A percentile compares a stretch with the other conserved stretches of the same genome.
Evolutionary conservation across 805 yeast species (phyloP).

Genomic region (Saccharomycopsis vini): DNA sequence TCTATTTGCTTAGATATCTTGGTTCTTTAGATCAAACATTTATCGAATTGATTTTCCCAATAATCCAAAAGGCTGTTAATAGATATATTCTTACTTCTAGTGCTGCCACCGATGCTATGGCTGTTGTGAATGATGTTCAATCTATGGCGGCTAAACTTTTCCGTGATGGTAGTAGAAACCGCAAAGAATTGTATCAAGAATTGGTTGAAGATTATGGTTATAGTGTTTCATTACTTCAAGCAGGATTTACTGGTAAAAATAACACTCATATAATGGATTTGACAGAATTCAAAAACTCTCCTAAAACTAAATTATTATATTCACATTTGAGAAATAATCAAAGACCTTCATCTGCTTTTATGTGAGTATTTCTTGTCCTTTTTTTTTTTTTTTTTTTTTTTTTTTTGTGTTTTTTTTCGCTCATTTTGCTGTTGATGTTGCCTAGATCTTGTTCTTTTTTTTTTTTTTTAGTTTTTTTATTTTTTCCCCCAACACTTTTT

Average conservation of each 20-base stretch:
- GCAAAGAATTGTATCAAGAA: neutral
- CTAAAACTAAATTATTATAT: neutral
- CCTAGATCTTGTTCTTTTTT: no score
- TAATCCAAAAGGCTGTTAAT: conserved; percentile 1
- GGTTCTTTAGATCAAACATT: neutral
- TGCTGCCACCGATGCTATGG: neutral
- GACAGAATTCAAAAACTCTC: neutral
- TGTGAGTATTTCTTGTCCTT: neutral
- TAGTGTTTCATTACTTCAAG: neutral
- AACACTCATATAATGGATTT: neutral
- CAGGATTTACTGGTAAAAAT: neutral
- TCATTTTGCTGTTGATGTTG: no score
- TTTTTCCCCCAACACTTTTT: no score
- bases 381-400: no score
- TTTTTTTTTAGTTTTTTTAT: no score
- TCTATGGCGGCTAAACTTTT: neutral
- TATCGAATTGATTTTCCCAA: conserved; percentile 7
- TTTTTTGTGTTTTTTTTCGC: neutral
- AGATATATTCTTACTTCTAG: no score
- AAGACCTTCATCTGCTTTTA: neutral
- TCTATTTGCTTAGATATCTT: conserved; percentile 4
- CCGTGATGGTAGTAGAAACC: no score
- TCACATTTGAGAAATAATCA: neutral
- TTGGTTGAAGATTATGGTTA: neutral
- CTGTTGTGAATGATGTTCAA: conserved; percentile 1